Base-by-base conservation (phyloP, 163 green algal genomes). In the Chlamydomonas reinhardtii region DNA sequence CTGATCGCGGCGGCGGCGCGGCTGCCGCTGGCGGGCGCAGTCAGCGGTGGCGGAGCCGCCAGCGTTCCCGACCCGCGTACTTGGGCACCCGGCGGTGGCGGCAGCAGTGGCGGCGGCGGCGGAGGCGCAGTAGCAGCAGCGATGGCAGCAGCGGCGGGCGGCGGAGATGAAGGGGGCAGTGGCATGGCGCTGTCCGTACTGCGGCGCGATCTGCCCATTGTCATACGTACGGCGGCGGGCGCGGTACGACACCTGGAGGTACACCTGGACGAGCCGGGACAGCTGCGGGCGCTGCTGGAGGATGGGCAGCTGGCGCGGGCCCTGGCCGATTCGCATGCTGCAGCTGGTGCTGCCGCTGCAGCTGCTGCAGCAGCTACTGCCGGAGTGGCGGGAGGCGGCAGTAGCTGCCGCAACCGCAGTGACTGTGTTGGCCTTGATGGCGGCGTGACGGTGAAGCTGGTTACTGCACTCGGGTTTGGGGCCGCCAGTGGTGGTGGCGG, bases 171-270 rank as follows among this genome's bases (percentile, higher is more conserved):
- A 5, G 25, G 62, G 27, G 24, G 25, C 62, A 70, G 62, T 29
- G 25, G 27, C 12, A 17, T 56, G 48, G 48, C 48, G 48, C 48
- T 56, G 48, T 12, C 48, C 48, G 9, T 56, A 6, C 12, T 73
- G 66, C 27, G n/a, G 29, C 64, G 64, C n/a, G 77, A 84, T 11
- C 77, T 84, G n/a, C 65, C 22, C 34, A 22, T 59, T 17, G 32
- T 84, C 14, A 6, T 84, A 25, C 65, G 65, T 0, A 43, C 22
- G 14, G 61, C 65, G n/a, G 34, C 43, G 15, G 73, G 66, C 66
- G 29, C n/a, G 2, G 77, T 84, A 84, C 79, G 79, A 29, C 66
- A 85, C 52, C 29, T 85, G 68, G 79, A 85, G 32, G 32, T 85
- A 32, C 29, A 72, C 22, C 8, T 37, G 29, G 52, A n/a, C 11